Base-by-base conservation (phyloP, 352 stramenopile species). In the Phytopythium oedochilum region DNA sequence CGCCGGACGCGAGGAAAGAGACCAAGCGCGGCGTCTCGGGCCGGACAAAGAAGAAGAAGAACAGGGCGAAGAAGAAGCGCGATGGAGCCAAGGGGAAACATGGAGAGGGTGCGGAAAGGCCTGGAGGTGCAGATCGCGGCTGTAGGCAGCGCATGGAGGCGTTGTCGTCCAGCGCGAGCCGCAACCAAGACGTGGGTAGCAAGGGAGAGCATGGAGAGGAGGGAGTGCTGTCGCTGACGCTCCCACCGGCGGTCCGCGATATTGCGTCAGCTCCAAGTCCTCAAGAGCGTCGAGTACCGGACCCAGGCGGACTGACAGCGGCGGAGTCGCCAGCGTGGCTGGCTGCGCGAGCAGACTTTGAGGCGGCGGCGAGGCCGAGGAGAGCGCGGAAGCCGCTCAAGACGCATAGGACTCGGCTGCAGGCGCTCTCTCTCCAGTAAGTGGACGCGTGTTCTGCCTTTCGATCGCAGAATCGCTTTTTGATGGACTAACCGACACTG, bases 341-440 rank as follows among this genome's bases (percentile, higher is more conserved):
- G 18, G 20, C 18, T 4, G 22, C 25, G 0, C n/a, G 23, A 28
- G n/a, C 28, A n/a, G 46, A 47, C 46, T 29, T 28, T 12, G 28
- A 49, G 10, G 51, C 36, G 17, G 11, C 36, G 11, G 9, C 11
- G n/a, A 31, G 29, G 22, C 22, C 29, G 38, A 39, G 18, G 38
- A 39, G n/a, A 14, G 7, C 11, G 11, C 26, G 23, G n/a, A 53
- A 12, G 9, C 31, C 29, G 8, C 31, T 22, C 28, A 42, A 53
- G 10, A 38, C 17, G 26, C 15, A 22, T 14, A 57, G 38, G 6
- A 57, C n/a, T 15, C 18, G 28, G 28, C 39, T 49, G 9, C 28
- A 28, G 28, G 23, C 35, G 8, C 38, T 49, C 12, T 40, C 42
- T 47, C 35, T 55, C 55, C 26, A 53, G 55, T 25, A 35, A 39